phyloP scores from a whole-genome alignment of 2,329 filamentous ascomycete species.

The Herpotrichia juniperi region DNA sequence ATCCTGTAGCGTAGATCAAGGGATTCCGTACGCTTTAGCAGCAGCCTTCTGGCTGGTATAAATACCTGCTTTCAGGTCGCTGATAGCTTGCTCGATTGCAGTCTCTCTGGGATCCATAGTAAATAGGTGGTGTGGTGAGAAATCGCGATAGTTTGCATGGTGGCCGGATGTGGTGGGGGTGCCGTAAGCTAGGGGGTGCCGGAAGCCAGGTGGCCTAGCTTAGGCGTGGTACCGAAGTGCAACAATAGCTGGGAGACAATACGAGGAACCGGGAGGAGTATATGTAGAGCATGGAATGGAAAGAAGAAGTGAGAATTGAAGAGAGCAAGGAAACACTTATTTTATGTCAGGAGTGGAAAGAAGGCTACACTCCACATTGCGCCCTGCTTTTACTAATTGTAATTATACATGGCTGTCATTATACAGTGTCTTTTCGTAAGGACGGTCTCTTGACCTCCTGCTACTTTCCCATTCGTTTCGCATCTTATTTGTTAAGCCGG shows the following conservation, averaged over 20 bases:
- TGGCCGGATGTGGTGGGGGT: too few species aligned
- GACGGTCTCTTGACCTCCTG: not conserved
- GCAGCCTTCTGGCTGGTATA: not conserved
- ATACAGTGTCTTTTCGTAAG: not conserved
- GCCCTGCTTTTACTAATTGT: constrained; percentile 6
- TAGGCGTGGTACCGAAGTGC: too few species aligned
- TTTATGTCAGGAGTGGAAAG: constrained; percentile 15
- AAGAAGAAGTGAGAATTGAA: not conserved
- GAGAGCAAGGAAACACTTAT: not conserved
- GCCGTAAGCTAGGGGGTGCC: too few species aligned
- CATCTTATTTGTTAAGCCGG: constrained; percentile 31
- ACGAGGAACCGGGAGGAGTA: not conserved
- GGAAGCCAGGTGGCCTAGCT: too few species aligned
- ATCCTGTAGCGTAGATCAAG: not conserved
- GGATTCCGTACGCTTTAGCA: constrained; percentile 1
- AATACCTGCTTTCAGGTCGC: not conserved
- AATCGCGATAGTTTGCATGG: too few species aligned
- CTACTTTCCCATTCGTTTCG: not conserved
- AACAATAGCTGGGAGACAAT: not conserved
- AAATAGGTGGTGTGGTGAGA: not conserved
- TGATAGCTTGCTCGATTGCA: not conserved
- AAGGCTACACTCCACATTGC: constrained; percentile 5
- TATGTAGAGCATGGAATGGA: not conserved
- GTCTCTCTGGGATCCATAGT: not conserved
- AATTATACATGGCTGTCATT: constrained; percentile 5